Evolutionary conservation across 352 stramenopile species (phyloP).

Genomic region (Phytophthora hybrid): DNA sequence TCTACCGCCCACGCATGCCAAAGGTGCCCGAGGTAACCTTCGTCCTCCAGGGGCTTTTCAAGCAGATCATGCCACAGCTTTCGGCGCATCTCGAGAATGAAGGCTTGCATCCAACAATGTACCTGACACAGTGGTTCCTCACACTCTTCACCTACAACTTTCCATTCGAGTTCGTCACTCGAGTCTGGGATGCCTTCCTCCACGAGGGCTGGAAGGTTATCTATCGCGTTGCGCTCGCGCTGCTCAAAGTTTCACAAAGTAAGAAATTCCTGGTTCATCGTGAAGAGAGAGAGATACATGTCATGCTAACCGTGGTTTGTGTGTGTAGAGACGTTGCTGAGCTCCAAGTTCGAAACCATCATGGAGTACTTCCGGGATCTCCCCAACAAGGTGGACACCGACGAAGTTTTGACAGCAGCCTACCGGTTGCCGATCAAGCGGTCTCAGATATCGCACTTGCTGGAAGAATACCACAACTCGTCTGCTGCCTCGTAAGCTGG

Average conservation of each 20-base stretch:
- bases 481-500: constrained; percentile 40
- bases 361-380: constrained; percentile 86
- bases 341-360: constrained; percentile 74
- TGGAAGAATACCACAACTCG: constrained; percentile 63
- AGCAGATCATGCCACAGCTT: constrained; percentile 66
- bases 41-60: constrained; percentile 74
- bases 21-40: constrained; percentile 83
- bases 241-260: constrained; percentile 89
- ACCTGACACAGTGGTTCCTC: constrained; percentile 97
- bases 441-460: constrained; percentile 51
- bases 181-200: constrained; percentile 97
- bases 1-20: constrained; percentile 86
- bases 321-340: constrained; percentile 56
- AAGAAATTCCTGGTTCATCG: constrained; percentile 24
- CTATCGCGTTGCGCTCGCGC: constrained; percentile 93
- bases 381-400: constrained; percentile 70
- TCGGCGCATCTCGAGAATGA: constrained; percentile 70
- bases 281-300: background rate
- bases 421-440: constrained; percentile 71
- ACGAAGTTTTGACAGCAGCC: constrained; percentile 63
- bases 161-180: constrained; percentile 96
- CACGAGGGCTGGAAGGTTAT: constrained; percentile 98
- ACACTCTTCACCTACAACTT: constrained; percentile 97
- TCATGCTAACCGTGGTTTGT: constrained; percentile 4
- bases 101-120: constrained; percentile 92